Evolutionary conservation across 495 filamentous ascomycete species (phyloP).

Genomic region (Tuber aestivum): DNA sequence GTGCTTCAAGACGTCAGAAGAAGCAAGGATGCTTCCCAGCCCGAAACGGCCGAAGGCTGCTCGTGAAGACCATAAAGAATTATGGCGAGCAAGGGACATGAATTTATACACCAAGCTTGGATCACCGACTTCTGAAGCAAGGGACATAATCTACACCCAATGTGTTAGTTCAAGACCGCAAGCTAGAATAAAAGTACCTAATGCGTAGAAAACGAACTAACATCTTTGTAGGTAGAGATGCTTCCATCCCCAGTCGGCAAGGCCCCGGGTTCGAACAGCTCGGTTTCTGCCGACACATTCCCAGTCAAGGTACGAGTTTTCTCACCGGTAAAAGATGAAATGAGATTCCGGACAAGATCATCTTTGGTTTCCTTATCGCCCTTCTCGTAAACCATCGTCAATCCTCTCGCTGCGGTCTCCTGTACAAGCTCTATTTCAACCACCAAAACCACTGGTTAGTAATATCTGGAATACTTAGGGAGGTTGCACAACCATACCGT

Average conservation of each 20-base stretch:
- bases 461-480: not conserved
- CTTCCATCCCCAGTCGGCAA: slow-evolving; percentile 87
- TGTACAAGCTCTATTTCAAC: slow-evolving; percentile 67
- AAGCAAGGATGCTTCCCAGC: slow-evolving; percentile 81
- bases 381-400: slow-evolving; percentile 85
- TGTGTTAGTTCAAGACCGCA: slow-evolving; percentile 5
- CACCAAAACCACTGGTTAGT: not conserved
- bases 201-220: not conserved
- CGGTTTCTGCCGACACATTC: slow-evolving; percentile 78
- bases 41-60: slow-evolving; percentile 93
- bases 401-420: slow-evolving; percentile 84
- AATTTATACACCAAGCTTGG: slow-evolving; percentile 92
- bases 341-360: slow-evolving; percentile 76
- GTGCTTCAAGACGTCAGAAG: slow-evolving; percentile 62
- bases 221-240: slow-evolving; percentile 72
- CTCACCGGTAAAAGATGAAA: slow-evolving; percentile 75
- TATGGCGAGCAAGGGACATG: slow-evolving; percentile 91
- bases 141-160: slow-evolving; percentile 73
- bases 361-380: slow-evolving; percentile 73
- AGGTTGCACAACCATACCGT: slow-evolving; percentile 44
- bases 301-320: slow-evolving; percentile 60
- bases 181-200: not conserved
- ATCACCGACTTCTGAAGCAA: slow-evolving; percentile 90
- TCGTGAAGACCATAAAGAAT: slow-evolving; percentile 89
- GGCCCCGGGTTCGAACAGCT: slow-evolving; percentile 89